Percentiles rank a stretch among this genome's conserved stretches.
Evolutionary conservation across 2,329 filamentous ascomycete species (phyloP).

Genomic region (Sclerotinia spermophila): DNA sequence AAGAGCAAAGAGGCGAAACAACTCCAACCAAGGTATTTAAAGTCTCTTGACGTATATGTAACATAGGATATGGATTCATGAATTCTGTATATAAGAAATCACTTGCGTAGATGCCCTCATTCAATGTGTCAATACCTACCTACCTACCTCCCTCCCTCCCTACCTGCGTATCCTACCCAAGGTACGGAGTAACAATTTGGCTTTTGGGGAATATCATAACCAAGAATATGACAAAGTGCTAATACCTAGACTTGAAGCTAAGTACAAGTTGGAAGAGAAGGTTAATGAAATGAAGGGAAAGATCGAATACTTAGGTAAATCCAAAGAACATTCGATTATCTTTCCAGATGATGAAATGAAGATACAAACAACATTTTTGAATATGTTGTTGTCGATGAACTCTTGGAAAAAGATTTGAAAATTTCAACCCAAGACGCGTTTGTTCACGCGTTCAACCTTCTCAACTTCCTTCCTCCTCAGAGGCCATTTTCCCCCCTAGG

Average conservation of each 20-base stretch:
- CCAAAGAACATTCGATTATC: neutral
- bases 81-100: neutral
- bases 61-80: neutral
- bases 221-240: slow-evolving; percentile 2
- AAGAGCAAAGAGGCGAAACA: neutral
- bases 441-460: neutral
- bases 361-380: neutral
- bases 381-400: neutral
- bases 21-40: neutral
- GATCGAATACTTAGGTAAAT: neutral
- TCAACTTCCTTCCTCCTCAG: neutral
- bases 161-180: neutral
- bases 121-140: neutral
- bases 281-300: neutral
- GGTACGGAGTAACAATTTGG: neutral
- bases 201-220: neutral
- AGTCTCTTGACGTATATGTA: neutral
- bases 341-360: neutral
- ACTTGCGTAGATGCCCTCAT: neutral
- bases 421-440: neutral
- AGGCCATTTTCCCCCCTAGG: neutral
- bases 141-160: neutral
- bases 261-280: neutral
- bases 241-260: neutral
- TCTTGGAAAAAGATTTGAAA: neutral